Evolutionary conservation across 345 rosid genomes (phyloP).

Genomic region (Physaria fendleri): DNA sequence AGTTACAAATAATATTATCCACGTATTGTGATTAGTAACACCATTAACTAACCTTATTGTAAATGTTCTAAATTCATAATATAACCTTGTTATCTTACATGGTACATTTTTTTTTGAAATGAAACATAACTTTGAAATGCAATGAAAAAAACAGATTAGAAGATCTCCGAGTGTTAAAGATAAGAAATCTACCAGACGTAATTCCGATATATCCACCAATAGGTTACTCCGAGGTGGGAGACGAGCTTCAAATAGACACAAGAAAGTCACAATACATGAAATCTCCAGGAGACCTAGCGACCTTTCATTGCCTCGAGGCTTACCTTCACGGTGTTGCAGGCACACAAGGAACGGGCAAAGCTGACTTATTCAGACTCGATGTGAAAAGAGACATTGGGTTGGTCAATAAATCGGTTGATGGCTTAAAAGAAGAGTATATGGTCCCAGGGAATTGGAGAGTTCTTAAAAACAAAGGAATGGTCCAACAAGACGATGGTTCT

Average conservation of each 20-base stretch:
- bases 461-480: conserved; percentile 63
- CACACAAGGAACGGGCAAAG: conserved; percentile 43
- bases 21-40: not conserved
- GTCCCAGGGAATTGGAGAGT: conserved; percentile 57
- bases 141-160: conserved; percentile 19
- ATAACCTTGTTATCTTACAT: not conserved
- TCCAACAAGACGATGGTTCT: conserved; percentile 60
- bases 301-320: conserved; percentile 57
- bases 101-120: not conserved
- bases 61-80: not conserved
- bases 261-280: conserved; percentile 54
- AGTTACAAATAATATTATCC: not conserved
- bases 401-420: conserved; percentile 50
- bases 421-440: conserved; percentile 47
- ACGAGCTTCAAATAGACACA: conserved; percentile 57
- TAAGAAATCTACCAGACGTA: conserved; percentile 47
- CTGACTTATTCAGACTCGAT: conserved; percentile 50
- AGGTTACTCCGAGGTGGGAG: conserved; percentile 61
- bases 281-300: conserved; percentile 39
- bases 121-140: not conserved
- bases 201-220: conserved; percentile 60
- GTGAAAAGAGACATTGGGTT: conserved; percentile 53
- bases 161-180: conserved; percentile 44
- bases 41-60: not conserved
- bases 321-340: conserved; percentile 84